These are phyloP conservation scores for Botrytis sinoallii DNA, from an alignment of 2,329 filamentous ascomycete species.

Conservation along the genomic window DNA sequence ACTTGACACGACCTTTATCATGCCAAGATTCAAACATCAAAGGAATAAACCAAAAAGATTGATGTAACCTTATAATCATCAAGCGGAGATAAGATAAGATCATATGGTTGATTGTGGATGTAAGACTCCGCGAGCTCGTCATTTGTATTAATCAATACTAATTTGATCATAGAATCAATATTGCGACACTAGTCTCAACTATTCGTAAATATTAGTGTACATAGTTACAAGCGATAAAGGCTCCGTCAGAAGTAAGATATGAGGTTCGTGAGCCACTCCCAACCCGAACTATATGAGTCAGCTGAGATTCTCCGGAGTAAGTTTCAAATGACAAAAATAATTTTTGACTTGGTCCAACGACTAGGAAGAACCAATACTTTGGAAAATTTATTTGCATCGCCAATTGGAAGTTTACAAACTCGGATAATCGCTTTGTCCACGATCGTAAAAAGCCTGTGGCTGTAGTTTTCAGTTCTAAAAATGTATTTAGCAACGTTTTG, in stretches of 20 bases:
- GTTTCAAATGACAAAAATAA: not conserved
- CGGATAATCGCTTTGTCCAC: not conserved
- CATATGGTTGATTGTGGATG: not conserved
- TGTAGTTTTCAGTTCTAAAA: not conserved
- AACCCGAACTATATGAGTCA: not conserved
- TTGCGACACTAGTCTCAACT: not conserved
- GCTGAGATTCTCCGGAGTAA: not conserved
- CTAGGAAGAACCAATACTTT: not conserved
- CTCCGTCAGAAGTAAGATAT: not conserved
- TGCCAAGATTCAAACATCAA: not conserved
- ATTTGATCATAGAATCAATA: not conserved
- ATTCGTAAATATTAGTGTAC: not conserved
- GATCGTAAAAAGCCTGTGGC: not conserved
- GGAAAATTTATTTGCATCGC: not conserved
- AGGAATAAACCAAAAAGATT: not conserved
- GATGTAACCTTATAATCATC: not conserved
- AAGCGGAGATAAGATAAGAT: not conserved
- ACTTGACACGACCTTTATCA: not conserved
- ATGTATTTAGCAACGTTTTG: not conserved
- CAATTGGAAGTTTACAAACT: not conserved
- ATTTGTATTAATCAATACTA: not conserved
- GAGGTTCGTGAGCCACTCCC: not conserved
- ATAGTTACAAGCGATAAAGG: not conserved
- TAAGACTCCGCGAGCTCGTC: not conserved
- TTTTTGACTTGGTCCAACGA: not conserved